phyloP scores from a whole-genome alignment of 2,329 filamentous ascomycete genomes.

The Xylariaceae sp. region DNA sequence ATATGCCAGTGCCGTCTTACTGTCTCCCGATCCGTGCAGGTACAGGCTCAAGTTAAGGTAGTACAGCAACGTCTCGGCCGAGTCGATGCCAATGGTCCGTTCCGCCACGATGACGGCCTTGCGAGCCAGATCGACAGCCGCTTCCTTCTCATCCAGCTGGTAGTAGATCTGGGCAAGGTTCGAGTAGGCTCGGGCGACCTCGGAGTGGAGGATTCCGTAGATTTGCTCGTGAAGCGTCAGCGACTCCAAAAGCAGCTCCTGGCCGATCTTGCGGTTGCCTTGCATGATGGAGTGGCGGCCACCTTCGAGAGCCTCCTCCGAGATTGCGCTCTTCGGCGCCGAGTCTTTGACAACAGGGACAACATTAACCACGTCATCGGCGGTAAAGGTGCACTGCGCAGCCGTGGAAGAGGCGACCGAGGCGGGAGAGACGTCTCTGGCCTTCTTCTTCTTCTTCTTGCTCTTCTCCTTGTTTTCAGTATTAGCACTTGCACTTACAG shows the following conservation, averaged over 20 bases:
- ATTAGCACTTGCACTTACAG: conserved; percentile 37
- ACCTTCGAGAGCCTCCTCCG: conserved; percentile 92
- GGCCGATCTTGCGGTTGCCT: conserved; percentile 89
- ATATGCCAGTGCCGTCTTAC: conserved; percentile 78
- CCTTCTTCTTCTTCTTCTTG: conserved; percentile 60
- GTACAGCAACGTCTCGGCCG: conserved; percentile 85
- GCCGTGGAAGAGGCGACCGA: conserved; percentile 38
- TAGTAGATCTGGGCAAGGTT: conserved; percentile 94
- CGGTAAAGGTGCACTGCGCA: conserved; percentile 58
- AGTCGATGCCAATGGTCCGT: conserved; percentile 88
- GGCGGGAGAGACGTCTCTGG: conserved; percentile 48
- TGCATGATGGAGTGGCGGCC: conserved; percentile 95
- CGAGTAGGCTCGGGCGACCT: conserved; percentile 93
- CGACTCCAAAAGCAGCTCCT: conserved; percentile 93
- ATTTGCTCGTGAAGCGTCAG: conserved; percentile 97
- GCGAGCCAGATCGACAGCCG: conserved; percentile 87
- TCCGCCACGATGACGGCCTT: conserved; percentile 97
- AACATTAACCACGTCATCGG: conserved; percentile 85
- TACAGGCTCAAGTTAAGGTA: conserved; percentile 96
- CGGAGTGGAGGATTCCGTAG: conserved; percentile 93
- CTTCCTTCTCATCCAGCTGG: conserved; percentile 94
- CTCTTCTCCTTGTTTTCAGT: conserved; percentile 43
- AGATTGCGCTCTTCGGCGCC: conserved; percentile 79
- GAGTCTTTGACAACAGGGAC: conserved; percentile 96
- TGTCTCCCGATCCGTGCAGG: conserved; percentile 87